Conservation (phyloP, 495 filamentous ascomycete species). For the Penicillium fimorum region DNA sequence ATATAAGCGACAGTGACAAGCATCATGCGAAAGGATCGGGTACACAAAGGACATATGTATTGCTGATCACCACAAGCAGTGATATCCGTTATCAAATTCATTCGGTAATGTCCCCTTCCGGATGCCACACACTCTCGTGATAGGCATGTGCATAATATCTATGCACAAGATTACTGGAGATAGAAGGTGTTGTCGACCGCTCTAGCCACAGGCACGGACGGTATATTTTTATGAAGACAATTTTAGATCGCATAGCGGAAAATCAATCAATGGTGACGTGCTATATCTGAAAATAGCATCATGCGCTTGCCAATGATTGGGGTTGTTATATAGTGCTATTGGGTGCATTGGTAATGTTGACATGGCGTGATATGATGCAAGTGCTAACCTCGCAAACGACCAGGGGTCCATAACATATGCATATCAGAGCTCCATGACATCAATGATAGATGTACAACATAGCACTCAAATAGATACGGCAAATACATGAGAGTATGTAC, state of each 20-base stretch:
- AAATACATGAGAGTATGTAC: too few relatives aligned
- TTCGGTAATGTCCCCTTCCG: too few relatives aligned
- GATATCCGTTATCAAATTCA: not conserved
- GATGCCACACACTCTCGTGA: too few relatives aligned
- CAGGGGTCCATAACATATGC: not conserved
- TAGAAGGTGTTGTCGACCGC: too few relatives aligned
- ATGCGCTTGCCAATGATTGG: not conserved
- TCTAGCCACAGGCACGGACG: too few relatives aligned
- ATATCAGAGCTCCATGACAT: not conserved
- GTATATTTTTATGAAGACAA: too few relatives aligned
- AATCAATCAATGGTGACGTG: not conserved
- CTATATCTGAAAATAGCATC: not conserved
- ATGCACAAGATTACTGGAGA: too few relatives aligned
- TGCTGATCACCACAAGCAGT: not conserved
- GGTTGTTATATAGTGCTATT: not conserved
- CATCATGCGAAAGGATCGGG: not conserved
- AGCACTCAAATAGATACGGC: too few relatives aligned
- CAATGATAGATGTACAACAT: too few relatives aligned
- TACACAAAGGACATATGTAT: not conserved
- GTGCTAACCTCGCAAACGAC: not conserved
- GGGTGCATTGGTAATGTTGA: constrained; percentile 1
- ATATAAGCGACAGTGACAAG: not conserved
- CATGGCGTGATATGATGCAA: constrained; percentile 10
- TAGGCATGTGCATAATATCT: too few relatives aligned
- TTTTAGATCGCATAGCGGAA: not conserved